Base-by-base conservation (phyloP, 805 yeast genomes). In the Saturnispora gosingensis region DNA sequence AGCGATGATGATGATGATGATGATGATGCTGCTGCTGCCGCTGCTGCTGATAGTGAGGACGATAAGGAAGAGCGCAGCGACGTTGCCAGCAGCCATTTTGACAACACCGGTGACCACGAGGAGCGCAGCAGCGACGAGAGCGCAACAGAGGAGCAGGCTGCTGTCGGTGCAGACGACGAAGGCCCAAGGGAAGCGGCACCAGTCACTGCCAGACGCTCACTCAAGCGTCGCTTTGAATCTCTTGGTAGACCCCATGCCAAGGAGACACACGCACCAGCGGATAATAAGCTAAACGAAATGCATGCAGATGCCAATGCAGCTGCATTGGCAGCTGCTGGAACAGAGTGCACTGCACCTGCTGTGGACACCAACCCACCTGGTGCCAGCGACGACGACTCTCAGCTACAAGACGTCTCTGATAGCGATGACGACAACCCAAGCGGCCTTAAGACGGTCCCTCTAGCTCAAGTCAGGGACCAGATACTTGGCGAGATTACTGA, bases 401-500 rank as follows among this genome's bases (percentile, higher is more conserved):
- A 53, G 55, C 27, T 55, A 52, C 43, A 25, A 3, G 46, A 47
- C 10, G 10, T 38, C 22, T 10, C 42, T 18, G 42, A 38, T 38
- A 38, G 42, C 22, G 42, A 28, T 16, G 53, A 54, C 7, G 52
- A 39, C 20, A 53, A 53, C n/a, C 45, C 45, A 7, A 45, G 30
- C 7, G 58, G 54, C 18, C 56, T 47, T 8, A 46, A 64, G 58
- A 46, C 63, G 50, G 63, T 66, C 20, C 58, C 58, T 13, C 44
- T 65, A 22, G 46, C 57, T 5, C 57, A 57, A 13, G 57, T 65
- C 30, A 61, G 58, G 49, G 64, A 61, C 39, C 57, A 61, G 30
- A 54, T 65, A 2, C 52, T 65, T 8, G 59, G 61, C 2, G 53
- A 59, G 38, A 50, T 65, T 30, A 64, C 61, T 3, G 61, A 62